phyloP scores from a whole-genome alignment of 495 filamentous ascomycete genomes.

The Letharia columbiana region DNA sequence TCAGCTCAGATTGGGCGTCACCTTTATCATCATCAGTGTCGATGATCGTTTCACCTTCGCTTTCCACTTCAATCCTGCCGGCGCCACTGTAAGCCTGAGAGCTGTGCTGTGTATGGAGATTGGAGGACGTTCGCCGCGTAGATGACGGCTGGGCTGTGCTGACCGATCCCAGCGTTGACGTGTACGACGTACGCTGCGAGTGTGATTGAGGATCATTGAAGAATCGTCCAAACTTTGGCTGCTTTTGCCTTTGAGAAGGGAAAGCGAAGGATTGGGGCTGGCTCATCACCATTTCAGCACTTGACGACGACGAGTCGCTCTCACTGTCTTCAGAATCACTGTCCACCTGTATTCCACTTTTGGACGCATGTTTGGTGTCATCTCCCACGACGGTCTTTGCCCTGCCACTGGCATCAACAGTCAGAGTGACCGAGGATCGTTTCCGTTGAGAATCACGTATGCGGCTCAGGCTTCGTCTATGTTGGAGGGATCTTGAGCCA shows the following conservation, averaged over 20 bases:
- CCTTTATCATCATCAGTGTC: slow-evolving; percentile 44
- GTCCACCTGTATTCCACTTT: slow-evolving; percentile 36
- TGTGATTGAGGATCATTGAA: slow-evolving; percentile 46
- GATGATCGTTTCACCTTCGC: slow-evolving; percentile 51
- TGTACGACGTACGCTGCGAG: slow-evolving; percentile 42
- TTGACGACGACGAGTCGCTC: slow-evolving; percentile 47
- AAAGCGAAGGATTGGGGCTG: slow-evolving; percentile 53
- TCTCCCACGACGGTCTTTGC: slow-evolving; percentile 43
- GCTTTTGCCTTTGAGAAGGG: slow-evolving; percentile 39
- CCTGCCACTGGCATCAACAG: slow-evolving; percentile 61
- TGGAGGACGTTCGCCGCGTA: slow-evolving; percentile 6
- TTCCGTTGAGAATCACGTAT: slow-evolving; percentile 22
- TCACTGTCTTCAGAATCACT: slow-evolving; percentile 42
- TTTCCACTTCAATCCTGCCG: slow-evolving; percentile 29
- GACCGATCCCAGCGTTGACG: slow-evolving; percentile 37
- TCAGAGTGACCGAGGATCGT: slow-evolving; percentile 55
- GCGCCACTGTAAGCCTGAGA: slow-evolving; percentile 11
- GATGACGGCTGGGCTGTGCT: slow-evolving; percentile 1
- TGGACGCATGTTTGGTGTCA: background rate
- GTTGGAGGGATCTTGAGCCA: background rate
- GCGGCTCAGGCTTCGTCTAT: slow-evolving; percentile 7
- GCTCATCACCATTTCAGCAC: slow-evolving; percentile 58
- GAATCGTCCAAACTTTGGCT: slow-evolving; percentile 42
- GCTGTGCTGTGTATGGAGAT: slow-evolving; percentile 4
- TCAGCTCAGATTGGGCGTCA: slow-evolving; percentile 54